Base-by-base conservation (phyloP, 75 land plant genomes). In the Pinus tabuliformis region DNA sequence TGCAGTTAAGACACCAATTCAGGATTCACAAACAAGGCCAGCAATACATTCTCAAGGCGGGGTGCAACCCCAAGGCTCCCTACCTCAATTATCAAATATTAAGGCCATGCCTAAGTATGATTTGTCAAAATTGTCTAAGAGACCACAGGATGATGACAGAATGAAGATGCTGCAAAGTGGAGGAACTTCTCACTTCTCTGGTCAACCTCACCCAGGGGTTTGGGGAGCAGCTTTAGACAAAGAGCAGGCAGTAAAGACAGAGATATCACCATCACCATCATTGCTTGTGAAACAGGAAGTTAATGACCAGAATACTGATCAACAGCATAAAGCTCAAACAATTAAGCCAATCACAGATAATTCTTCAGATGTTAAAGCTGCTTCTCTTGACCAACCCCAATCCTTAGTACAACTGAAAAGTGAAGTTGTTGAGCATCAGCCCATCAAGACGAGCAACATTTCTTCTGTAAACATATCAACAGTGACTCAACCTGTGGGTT, bases 11-110 rank as follows among this genome's bases (percentile, higher is more conserved):
- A 60, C 75, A 56, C 92, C 83, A 68, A 62, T 60, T 63, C 86
- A 74, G 61, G 93, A 90, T 85, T 73, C 83, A 61, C 89, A 79
- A 57, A 36, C 78, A 72, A 85, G 86, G 70, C 88, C 77, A 63
- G 72, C 37, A 37, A 54, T 81, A 26, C 70, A 58, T 74, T 61
- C 79, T 58, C 92, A 79, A 58, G 80, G 59, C 18, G 71, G 80
- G 65, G 78, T 65, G 57, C 65, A 83, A 49, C 61, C 73, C 61
- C 78, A 76, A 15, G 13, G 59, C 14, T 80, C 84, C 63, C 0
- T 81, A 17, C 18, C 62, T 12, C 91, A 81, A 42, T 58, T 77
- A 2, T 70, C 80, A 76, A 86, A 62, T 56, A 21, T 73, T 36
- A 76, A 77, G 74, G 58, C 37, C 70, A 58, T 70, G 58, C 73